Percentiles rank a stretch among this genome's conserved stretches.
phyloP scores from a whole-genome alignment of 2,329 filamentous ascomycete genomes.

The Apiospora rasikravindrae region DNA sequence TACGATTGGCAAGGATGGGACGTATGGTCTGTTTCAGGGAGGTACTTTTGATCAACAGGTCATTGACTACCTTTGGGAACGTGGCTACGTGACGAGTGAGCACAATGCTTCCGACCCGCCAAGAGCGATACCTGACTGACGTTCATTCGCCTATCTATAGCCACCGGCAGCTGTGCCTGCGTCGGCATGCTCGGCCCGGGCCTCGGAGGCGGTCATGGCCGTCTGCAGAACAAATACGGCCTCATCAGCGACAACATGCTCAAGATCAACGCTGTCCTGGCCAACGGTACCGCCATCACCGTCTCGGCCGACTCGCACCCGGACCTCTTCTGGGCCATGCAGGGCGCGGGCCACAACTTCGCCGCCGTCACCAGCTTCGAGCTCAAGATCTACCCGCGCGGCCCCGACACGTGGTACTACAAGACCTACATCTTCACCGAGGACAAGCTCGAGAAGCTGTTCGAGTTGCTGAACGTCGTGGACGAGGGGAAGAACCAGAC shows the following conservation, averaged over 20 bases:
- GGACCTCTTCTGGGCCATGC: constrained; percentile 47
- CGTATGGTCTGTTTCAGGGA: constrained; percentile 45
- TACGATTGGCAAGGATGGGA: constrained; percentile 39
- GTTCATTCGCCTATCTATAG: neutral
- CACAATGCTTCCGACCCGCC: no score
- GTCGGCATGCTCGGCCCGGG: constrained; percentile 6
- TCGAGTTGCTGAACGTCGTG: constrained; percentile 18
- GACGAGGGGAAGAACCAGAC: constrained; percentile 17
- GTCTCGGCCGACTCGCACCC: constrained; percentile 18
- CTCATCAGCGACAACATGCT: constrained; percentile 21
- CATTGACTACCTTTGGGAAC: constrained; percentile 46
- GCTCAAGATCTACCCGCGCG: constrained; percentile 47
- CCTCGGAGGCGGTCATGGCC: constrained; percentile 22
- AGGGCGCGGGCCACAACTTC: constrained; percentile 64
- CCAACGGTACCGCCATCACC: constrained; percentile 20
- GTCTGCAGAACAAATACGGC: constrained; percentile 20
- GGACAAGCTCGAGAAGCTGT: neutral
- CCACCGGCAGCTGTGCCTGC: neutral
- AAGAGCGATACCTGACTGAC: neutral
- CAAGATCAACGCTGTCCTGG: constrained; percentile 20
- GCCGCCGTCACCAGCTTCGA: constrained; percentile 57
- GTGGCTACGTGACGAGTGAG: constrained; percentile 15
- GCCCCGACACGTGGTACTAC: neutral
- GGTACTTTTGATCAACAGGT: constrained; percentile 44
- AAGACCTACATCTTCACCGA: neutral